Evolutionary conservation across 306 rosid species (phyloP), one percentile per base, ranked within the genome.

Genomic region (Lagenaria siceraria): DNA sequence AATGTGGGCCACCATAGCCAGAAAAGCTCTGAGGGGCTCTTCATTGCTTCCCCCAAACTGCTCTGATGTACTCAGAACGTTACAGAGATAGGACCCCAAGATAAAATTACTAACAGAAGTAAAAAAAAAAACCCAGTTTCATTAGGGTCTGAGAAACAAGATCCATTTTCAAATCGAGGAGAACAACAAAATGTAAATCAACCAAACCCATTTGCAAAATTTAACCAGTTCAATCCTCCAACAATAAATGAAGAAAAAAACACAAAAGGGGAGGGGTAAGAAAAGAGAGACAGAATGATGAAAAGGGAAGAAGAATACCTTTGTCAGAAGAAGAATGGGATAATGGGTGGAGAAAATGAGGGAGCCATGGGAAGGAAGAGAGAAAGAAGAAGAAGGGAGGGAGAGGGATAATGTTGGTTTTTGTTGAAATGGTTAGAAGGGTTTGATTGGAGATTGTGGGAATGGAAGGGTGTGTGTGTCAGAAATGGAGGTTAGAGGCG

Each of bases 401-500:
- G 51, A 40, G 75, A 22, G 56, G 75, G 21, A 46, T 70, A 36
- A 38, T 10, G 8, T 13, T 68, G 52, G 22, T 13, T 62, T 68
- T 68, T 19, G 72, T 65, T 65, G 72, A 31, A 65, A 65, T 63
- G 72, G 72, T 10, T n/a, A 66, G 21, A 38, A 18, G 21, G 51
- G 48, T 65, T 36, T 10, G 53, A 66, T 10, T 21, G 31, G 51
- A 15, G 49, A 27, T 25, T 36, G 25, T 64, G 18, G 51, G 52
- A 35, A n/a, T 19, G 74, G 25, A 36, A 46, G 2, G 15, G 31
- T n/a, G 31, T 18, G n/a, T 21, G 19, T 68, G 74, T 40, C 19
- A 71, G 76, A 53, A 55, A 75, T 74, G 78, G 78, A 75, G 63
- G 65, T 31, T 75, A 36, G 49, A 7, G 65, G 48, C 48, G 65